Base-by-base conservation (phyloP, 768 basidiomycete species). In the Lenzites betulinus region DNA sequence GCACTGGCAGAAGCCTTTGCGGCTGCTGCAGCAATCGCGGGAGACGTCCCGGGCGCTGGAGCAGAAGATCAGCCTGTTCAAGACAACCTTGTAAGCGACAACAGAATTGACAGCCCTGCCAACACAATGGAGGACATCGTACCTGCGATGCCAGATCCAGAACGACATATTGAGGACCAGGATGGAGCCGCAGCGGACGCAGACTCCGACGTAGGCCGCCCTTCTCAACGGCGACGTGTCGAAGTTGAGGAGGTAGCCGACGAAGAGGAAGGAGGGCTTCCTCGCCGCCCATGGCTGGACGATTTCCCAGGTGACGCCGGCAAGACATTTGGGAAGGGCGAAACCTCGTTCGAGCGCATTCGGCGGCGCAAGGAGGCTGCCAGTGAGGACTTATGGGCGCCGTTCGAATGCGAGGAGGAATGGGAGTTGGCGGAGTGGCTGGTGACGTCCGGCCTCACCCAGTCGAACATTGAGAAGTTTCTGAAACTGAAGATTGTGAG, bases 401-500 rank as follows among this genome's bases (percentile, higher is more conserved):
- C 75, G 2, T 78, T 77, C 56, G 62, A 63, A 18, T 64, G 57
- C 38, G 46, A 64, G 30, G 74, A 74, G 9, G 72, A 78, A 68
- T 64, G 66, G 66, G 71, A 74, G 43, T 51, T 78, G 2, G 77
- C 66, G 1, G 42, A 58, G 18, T 78, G 72, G 75, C 50, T 79
- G 26, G 67, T 71, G 68, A 43, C 57, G 42, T 60, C 69, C 7
- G 67, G 75, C 7, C 66, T 76, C 20, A 69, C 51, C 1, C 66
- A 71, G 51, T 11, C 41, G 8, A 52, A 43, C 23, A 74, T 71
- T 0, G 65, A 77, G 39, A 53, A 66, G 8, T 76, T 75, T 47
- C 61, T 78, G 18, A 72, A 73, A 33, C 58, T 77, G 7, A 50
- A 65, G 13, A 69, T 66, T 18, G 71, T 74, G 60, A 56, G 71